phyloP scores from a whole-genome alignment of 2,329 filamentous ascomycete genomes.

The Simplicillium aogashimaense region DNA sequence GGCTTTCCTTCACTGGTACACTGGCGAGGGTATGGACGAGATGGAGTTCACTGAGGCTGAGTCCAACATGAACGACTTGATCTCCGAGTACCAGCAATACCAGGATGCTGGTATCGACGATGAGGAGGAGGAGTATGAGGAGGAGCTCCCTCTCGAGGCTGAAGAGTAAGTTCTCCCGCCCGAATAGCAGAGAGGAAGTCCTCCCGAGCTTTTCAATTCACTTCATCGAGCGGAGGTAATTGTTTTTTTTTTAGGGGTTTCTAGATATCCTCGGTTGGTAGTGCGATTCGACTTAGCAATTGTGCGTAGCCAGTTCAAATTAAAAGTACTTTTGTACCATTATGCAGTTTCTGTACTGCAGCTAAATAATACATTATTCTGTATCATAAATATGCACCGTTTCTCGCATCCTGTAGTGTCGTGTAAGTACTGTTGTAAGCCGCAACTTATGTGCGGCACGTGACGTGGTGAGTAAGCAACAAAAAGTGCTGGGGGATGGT shows the following conservation, averaged over 20 bases:
- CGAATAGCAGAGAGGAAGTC: slow-evolving; percentile 10
- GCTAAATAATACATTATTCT: background rate
- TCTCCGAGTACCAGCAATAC: slow-evolving; percentile 99
- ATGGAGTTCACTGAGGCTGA: slow-evolving; percentile 99
- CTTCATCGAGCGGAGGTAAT: slow-evolving; percentile 19
- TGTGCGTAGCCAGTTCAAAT: slow-evolving; percentile 18
- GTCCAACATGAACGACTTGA: slow-evolving; percentile 99
- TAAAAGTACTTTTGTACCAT: slow-evolving; percentile 20
- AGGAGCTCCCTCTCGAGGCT: slow-evolving; percentile 71
- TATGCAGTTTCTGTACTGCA: background rate
- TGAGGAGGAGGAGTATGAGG: slow-evolving; percentile 91
- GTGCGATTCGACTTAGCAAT: slow-evolving; percentile 19
- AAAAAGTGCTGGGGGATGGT: slow-evolving; percentile 14
- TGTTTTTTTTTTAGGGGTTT: slow-evolving; percentile 21
- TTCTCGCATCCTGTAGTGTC: slow-evolving; percentile 2
- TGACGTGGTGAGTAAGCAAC: slow-evolving; percentile 23
- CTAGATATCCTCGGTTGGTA: slow-evolving; percentile 29
- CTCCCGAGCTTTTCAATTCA: slow-evolving; percentile 6
- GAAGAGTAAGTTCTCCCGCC: slow-evolving; percentile 36
- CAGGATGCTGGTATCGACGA: slow-evolving; percentile 97
- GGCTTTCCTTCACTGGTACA: slow-evolving; percentile 99
- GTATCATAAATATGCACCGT: background rate
- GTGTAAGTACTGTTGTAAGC: background rate
- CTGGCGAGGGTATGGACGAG: slow-evolving; percentile 99
- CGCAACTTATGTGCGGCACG: slow-evolving; percentile 12